Base-by-base conservation (phyloP, 192 early-diverging fungal species). In the Phycomyces nitens region DNA sequence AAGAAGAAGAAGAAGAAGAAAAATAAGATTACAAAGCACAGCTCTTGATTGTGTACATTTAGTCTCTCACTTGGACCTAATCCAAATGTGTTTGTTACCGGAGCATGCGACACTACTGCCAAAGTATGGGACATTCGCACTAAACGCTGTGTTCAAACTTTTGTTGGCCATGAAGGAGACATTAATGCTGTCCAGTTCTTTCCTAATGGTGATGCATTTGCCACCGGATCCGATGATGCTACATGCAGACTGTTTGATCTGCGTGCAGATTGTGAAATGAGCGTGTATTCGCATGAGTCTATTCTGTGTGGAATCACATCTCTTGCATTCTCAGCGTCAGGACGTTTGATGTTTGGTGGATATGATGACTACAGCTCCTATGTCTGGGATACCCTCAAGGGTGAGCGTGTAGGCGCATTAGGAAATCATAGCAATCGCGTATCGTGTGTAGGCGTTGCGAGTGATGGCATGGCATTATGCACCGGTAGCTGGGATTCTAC, bases 321-420 rank as follows among this genome's bases (percentile, higher is more conserved):
- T 10, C 89, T 99, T 43, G 96, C 86, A 5, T 99, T 99, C 72
- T 97, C 95, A 60, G 84, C 95, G 53, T 97, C 94, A 1, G 97
- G 97, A 10, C 89, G 97, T 29, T 75, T 99, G 42, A 68, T 98
- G 58, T 99, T 99, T 86, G 94, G 94, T 29, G 97, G 97, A 47
- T 98, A 97, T 64, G 97, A 99, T 70, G 96, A 99, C 71, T 98
- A 95, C 77, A 98, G 97, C 81, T 97, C 94, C 85, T 96, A 98
- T 62, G 96, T 98, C 6, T 99, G 97, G 97, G 97, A 99, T 76
- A 96, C 95, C 26, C 83, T 99, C 42, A 94, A 96, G 78, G 92
- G 94, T 50, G 90, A 97, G 56, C 81, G 96, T 53, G 93, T 98
- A 15, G 93, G 93, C 40, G 94, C 95, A 7, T 69, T 99, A 63